Base-by-base conservation (phyloP, 108 stramenopile genomes). In the Nannochloropsis gaditana region DNA sequence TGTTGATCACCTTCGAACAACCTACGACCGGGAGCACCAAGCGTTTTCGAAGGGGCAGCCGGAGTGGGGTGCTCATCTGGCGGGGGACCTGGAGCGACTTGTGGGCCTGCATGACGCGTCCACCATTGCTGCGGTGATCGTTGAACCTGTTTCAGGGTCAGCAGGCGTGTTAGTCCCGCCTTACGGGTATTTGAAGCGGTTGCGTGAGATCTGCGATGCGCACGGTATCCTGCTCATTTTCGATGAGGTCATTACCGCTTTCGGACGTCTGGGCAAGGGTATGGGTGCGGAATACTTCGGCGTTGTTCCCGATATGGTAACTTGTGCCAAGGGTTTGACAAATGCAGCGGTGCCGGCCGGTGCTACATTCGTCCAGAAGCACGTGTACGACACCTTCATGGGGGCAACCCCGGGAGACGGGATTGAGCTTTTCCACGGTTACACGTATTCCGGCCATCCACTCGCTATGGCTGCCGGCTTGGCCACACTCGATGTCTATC, bases 221-320 rank as follows among this genome's bases (percentile, higher is more conserved):
- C 85, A 86, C 45, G 82, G 59, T 11, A 83, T 86, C 44, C 19
- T 86, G 43, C 44, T 86, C 19, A 44, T 86, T 41, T 82, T 83
- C 11, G 85, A 86, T 83, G 85, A 86, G 44, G 83, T 83, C 44
- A 86, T 86, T 82, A 86, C 85, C 10, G 85, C 43, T n/a, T 86
- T 86, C 80, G 85, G 85, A 6, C 82, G 85, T 2, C 43, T 86
- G 19, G 85, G 85, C 4, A 43, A 79, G n/a, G 21, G 43, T 3
- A 81, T 86, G 21, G 85, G 31, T 21, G 59, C 44, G 11, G 83
- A 43, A 15, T 42, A 73, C 17, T 86, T 83, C 44, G 82, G 81
- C 59, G 43, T 86, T 6, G 81, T 21, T 19, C 82, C 85, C 8
- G 85, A 86, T 41, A 86, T 86, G 2, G 81, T 86, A 2, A 83